Conservation (phyloP, 208 protist genomes). For the Trypanosoma brucei region DNA sequence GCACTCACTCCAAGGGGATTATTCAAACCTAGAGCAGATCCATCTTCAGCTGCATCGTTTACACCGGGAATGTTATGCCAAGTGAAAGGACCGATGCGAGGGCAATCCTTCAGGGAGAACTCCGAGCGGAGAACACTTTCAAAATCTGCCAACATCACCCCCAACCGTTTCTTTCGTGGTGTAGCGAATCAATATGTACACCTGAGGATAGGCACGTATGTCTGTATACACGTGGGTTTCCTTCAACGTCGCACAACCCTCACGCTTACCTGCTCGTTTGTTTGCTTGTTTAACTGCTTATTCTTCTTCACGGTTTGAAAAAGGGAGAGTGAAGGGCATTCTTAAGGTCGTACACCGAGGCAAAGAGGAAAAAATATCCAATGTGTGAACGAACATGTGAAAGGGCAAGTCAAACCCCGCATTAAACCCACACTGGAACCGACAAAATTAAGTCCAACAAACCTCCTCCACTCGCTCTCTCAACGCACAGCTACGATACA, state of each 20-base stretch:
- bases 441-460: too few relatives aligned
- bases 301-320: too few relatives aligned
- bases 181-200: too few relatives aligned
- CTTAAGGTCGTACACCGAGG: too few relatives aligned
- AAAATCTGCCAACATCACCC: constrained; percentile 61
- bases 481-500: too few relatives aligned
- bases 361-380: too few relatives aligned
- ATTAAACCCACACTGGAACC: too few relatives aligned
- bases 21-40: constrained; percentile 28
- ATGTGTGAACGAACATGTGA: too few relatives aligned
- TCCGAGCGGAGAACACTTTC: constrained; percentile 66
- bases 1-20: constrained; percentile 14
- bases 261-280: background rate
- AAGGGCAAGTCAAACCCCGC: too few relatives aligned
- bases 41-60: constrained; percentile 19
- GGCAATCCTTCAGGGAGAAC: constrained; percentile 75
- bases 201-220: background rate
- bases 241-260: background rate
- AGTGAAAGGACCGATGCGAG: constrained; percentile 76
- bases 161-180: constrained; percentile 3
- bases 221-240: background rate
- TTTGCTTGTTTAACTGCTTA: background rate
- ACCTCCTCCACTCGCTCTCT: too few relatives aligned
- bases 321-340: too few relatives aligned
- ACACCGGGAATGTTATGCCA: constrained; percentile 56